A percentile compares a stretch with the other conserved stretches of the same genome.
Evolutionary conservation across 164 flowering plant species (phyloP).

Genomic region (Taxillus chinensis): DNA sequence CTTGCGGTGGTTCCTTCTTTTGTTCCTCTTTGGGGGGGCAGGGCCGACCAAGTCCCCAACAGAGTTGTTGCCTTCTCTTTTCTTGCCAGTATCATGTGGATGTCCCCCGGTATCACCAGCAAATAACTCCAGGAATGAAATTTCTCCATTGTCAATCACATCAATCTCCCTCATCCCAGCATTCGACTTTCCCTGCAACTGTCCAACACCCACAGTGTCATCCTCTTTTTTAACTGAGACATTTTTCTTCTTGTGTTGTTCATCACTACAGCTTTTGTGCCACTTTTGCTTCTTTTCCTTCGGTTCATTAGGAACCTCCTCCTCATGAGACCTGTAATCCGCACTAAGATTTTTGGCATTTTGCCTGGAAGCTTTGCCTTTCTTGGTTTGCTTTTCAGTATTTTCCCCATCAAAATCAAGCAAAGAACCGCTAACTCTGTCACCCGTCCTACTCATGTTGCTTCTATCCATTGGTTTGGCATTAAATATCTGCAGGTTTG

Average conservation of each 20-base stretch:
- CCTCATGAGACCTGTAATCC: conserved; percentile 5
- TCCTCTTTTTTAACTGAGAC: conserved; percentile 9
- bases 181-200: conserved; percentile 11
- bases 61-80: conserved; percentile 11
- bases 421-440: conserved; percentile 9
- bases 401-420: conserved; percentile 5
- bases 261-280: conserved; percentile 5
- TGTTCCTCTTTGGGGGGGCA: conserved; percentile 35
- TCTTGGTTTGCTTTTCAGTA: conserved; percentile 10
- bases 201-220: conserved; percentile 4
- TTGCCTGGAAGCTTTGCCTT: conserved; percentile 11
- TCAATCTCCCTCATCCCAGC: conserved; percentile 17
- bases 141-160: conserved; percentile 54
- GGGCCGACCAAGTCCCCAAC: conserved; percentile 21
- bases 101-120: conserved; percentile 9
- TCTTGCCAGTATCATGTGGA: conserved; percentile 4
- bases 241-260: conserved; percentile 8
- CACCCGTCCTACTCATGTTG: conserved; percentile 20
- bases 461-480: conserved; percentile 41
- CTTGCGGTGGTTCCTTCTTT: conserved; percentile 14
- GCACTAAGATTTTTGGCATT: conserved; percentile 6
- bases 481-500: conserved; percentile 60
- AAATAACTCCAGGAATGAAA: conserved; percentile 50
- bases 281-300: conserved; percentile 10
- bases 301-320: conserved; percentile 6